Percentiles rank a stretch among this genome's conserved stretches.
Conservation (phyloP, 1,284 basidiomycete genomes). For the Sanghuangporus sanghuang region DNA sequence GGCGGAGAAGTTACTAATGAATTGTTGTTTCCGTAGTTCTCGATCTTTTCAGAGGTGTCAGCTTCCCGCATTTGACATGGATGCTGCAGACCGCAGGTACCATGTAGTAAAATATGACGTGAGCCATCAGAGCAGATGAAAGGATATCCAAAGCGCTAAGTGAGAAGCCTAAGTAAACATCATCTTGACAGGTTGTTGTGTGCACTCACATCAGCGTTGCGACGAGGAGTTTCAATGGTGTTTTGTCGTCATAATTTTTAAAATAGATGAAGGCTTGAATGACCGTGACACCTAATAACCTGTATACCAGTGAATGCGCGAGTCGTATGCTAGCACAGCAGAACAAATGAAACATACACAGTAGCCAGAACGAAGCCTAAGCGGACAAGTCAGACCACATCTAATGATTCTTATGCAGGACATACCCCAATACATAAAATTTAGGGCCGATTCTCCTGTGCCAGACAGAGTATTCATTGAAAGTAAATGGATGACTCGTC, state of each 20-base stretch:
- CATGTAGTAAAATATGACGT: background rate
- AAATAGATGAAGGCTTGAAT: slow-evolving; percentile 11
- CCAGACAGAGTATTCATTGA: background rate
- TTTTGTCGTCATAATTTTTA: background rate
- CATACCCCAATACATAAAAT: slow-evolving; percentile 3
- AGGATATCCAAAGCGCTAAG: background rate
- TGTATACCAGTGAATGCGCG: background rate
- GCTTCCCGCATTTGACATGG: background rate
- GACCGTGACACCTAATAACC: background rate
- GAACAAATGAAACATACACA: background rate
- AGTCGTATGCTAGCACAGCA: background rate
- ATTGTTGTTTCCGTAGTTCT: slow-evolving; percentile 10
- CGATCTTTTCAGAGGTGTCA: background rate
- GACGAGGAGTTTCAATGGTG: background rate
- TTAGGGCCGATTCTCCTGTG: background rate
- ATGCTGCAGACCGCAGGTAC: background rate
- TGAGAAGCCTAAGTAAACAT: background rate
- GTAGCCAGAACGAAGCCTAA: background rate
- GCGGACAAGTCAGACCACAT: background rate
- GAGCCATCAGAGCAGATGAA: background rate
- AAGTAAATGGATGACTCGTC: background rate
- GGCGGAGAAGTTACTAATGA: background rate
- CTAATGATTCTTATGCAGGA: background rate
- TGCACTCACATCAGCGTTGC: background rate
- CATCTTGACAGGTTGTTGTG: background rate